A percentile compares a stretch with the other conserved stretches of the same genome.
Conservation (phyloP, 495 filamentous ascomycete genomes). For the Hypoxylon intermedium region DNA sequence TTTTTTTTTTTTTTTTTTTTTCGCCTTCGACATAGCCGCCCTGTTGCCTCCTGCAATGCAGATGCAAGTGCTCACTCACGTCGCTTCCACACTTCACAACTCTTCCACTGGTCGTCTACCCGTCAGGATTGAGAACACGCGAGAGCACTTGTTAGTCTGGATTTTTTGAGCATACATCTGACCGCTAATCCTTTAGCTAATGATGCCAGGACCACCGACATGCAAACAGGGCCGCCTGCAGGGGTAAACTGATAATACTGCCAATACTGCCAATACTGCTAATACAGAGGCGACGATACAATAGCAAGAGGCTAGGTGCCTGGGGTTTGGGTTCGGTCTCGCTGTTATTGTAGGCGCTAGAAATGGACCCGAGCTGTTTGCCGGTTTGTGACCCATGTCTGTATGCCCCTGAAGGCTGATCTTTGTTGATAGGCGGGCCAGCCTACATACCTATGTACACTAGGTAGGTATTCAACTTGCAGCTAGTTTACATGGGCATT, state of each 20-base stretch:
- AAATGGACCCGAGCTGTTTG: constrained; percentile 37
- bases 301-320: constrained; percentile 15
- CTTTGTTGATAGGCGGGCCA: constrained; percentile 16
- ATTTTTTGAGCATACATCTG: constrained; percentile 26
- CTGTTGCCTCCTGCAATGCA: constrained; percentile 36
- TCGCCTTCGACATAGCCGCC: constrained; percentile 25
- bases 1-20: too few species aligned
- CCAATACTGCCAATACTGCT: too few species aligned
- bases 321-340: constrained; percentile 24
- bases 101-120: constrained; percentile 10
- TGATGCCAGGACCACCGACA: constrained; percentile 25
- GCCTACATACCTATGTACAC: constrained; percentile 4
- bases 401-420: constrained; percentile 26
- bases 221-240: constrained; percentile 20
- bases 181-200: constrained; percentile 34
- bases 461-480: constrained; percentile 2
- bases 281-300: constrained; percentile 11
- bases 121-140: constrained; percentile 12
- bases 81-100: constrained; percentile 28
- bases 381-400: constrained; percentile 18
- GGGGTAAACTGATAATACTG: constrained; percentile 26
- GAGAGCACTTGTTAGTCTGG: constrained; percentile 13
- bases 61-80: constrained; percentile 31
- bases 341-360: constrained; percentile 28
- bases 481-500: constrained; percentile 8